These are phyloP conservation scores for Colletotrichum zoysiae DNA, from an alignment of 2,329 filamentous ascomycete genomes.

Conservation along the genomic window DNA sequence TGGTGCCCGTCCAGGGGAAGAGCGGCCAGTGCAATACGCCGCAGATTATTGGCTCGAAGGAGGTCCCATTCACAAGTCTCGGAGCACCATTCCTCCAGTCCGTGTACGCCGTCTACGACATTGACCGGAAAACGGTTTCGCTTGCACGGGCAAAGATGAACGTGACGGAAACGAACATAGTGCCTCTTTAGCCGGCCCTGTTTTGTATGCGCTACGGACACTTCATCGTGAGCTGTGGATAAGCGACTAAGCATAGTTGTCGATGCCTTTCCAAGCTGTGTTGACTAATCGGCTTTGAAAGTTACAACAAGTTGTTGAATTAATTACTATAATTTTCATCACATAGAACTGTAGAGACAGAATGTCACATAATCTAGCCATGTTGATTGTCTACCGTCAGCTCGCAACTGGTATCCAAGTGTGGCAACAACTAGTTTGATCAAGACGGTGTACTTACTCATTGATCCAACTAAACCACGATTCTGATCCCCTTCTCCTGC, in stretches of 20 bases:
- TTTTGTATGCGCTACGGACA: neutral
- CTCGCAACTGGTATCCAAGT: too few species aligned
- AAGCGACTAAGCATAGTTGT: neutral
- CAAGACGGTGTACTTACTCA: too few species aligned
- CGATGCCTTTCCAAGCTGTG: neutral
- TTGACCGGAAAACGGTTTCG: slow-evolving; percentile 11
- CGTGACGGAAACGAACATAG: slow-evolving; percentile 14
- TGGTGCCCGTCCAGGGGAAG: neutral
- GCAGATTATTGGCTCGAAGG: slow-evolving; percentile 1
- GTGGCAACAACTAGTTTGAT: neutral
- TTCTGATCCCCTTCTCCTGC: neutral
- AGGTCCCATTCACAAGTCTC: neutral
- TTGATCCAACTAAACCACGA: too few species aligned
- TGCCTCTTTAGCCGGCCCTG: neutral
- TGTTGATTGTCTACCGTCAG: neutral
- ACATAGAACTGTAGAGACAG: neutral
- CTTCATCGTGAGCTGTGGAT: neutral
- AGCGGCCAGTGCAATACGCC: neutral
- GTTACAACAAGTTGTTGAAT: neutral
- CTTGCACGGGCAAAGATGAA: slow-evolving; percentile 34
- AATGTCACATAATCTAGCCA: too few species aligned
- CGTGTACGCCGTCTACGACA: slow-evolving; percentile 27
- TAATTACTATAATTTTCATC: neutral
- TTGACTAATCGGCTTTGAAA: neutral
- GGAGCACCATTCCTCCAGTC: slow-evolving; percentile 19